Percentiles rank a stretch among this genome's conserved stretches.
Evolutionary conservation across 768 basidiomycete genomes (phyloP).

Genomic region (Psilocybe subaeruginosa): DNA sequence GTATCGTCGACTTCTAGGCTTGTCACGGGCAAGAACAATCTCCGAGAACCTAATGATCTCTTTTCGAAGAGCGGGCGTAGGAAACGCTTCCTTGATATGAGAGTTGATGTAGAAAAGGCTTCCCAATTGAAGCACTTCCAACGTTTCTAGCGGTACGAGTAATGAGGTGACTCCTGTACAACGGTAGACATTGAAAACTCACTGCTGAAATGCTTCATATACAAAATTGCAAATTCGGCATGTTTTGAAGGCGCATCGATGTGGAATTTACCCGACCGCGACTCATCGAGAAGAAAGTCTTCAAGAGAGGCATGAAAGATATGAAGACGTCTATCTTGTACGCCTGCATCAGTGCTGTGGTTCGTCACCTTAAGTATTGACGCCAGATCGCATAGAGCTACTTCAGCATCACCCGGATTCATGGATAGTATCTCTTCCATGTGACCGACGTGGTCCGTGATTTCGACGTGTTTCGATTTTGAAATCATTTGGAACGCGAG

Average conservation of each 20-base stretch:
- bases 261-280: background rate
- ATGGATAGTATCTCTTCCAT: background rate
- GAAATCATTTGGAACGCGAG: conserved; percentile 4
- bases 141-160: background rate
- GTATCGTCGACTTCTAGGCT: background rate
- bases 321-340: background rate
- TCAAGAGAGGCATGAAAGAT: conserved; percentile 2
- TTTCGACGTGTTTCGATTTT: background rate
- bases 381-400: background rate
- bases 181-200: background rate
- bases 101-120: background rate
- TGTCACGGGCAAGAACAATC: background rate
- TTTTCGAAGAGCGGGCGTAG: background rate
- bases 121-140: background rate
- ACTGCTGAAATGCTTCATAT: background rate
- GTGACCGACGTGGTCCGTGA: background rate
- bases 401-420: background rate
- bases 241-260: background rate
- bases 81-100: background rate
- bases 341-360: background rate
- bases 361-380: background rate
- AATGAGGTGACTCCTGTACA: background rate
- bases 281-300: background rate
- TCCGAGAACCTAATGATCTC: background rate
- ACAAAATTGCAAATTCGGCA: background rate